phyloP scores from a whole-genome alignment of 2,329 filamentous ascomycete species.

The Blastomyces parvus region DNA sequence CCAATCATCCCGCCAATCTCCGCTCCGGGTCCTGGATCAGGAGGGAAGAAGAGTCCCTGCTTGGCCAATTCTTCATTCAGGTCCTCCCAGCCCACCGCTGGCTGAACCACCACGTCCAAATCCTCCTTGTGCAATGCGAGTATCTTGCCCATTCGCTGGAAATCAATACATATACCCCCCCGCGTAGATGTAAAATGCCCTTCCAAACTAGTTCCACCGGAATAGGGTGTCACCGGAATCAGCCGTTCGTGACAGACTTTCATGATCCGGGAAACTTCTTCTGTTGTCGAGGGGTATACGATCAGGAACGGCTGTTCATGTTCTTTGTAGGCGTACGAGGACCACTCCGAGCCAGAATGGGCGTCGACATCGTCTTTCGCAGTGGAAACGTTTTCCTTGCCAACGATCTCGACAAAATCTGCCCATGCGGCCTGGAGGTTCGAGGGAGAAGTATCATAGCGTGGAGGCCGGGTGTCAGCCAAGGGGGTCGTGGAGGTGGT shows the following conservation, averaged over 20 bases:
- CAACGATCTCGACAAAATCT: conserved; percentile 53
- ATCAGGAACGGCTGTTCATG: conserved; percentile 48
- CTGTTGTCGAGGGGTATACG: conserved; percentile 65
- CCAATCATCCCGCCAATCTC: conserved; percentile 70
- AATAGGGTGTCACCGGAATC: conserved; percentile 81
- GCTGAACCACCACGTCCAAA: conserved; percentile 66
- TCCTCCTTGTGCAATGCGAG: conserved; percentile 67
- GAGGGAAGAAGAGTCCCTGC: conserved; percentile 79
- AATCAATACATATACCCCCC: conserved; percentile 78
- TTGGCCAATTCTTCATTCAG: conserved; percentile 68
- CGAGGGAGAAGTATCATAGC: conserved; percentile 47
- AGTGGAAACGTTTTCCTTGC: conserved; percentile 54
- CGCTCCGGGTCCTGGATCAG: conserved; percentile 80
- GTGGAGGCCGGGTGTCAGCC: conserved; percentile 36
- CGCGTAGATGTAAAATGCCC: conserved; percentile 77
- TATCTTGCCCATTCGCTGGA: conserved; percentile 74
- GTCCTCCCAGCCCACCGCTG: conserved; percentile 75
- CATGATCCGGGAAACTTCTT: conserved; percentile 79
- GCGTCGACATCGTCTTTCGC: conserved; percentile 44
- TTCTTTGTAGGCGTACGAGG: conserved; percentile 40
- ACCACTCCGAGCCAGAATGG: conserved; percentile 56
- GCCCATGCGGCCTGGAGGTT: conserved; percentile 57
- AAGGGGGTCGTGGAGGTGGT: conserved; percentile 51
- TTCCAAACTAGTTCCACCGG: conserved; percentile 80
- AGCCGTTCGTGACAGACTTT: conserved; percentile 71